These are phyloP conservation scores for Colletotrichum endophyticum DNA, from an alignment of 2,329 filamentous ascomycete genomes.

Conservation along the genomic window DNA sequence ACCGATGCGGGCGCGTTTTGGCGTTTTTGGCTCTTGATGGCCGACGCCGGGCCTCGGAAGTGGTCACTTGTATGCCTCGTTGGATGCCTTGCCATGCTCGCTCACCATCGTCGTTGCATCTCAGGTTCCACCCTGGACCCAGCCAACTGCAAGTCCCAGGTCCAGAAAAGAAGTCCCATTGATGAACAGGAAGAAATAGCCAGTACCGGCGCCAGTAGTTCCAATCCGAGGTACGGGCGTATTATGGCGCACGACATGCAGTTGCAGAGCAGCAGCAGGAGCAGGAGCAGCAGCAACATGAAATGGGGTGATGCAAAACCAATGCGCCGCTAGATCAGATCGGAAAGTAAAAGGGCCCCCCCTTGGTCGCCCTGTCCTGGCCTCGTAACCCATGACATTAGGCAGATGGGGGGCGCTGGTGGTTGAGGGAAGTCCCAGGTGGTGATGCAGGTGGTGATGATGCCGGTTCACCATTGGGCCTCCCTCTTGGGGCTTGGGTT, in stretches of 20 bases:
- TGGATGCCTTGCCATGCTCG: constrained; percentile 6
- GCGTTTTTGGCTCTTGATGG: background rate
- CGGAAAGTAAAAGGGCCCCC: background rate
- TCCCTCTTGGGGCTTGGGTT: background rate
- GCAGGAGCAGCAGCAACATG: background rate
- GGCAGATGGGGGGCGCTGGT: background rate
- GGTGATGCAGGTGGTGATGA: background rate
- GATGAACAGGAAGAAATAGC: background rate
- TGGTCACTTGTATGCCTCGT: background rate
- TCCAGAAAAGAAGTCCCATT: background rate
- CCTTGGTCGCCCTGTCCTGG: background rate
- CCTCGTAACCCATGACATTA: background rate
- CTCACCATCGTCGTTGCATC: constrained; percentile 2
- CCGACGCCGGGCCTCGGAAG: background rate
- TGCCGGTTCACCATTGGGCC: constrained; percentile 2
- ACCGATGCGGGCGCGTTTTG: background rate
- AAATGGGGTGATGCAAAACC: constrained; percentile 12
- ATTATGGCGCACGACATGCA: constrained; percentile 3
- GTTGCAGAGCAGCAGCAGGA: background rate
- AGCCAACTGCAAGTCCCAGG: background rate
- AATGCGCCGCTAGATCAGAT: constrained; percentile 21
- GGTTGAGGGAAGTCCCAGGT: background rate
- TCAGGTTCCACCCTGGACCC: constrained; percentile 7
- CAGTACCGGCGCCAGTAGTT: background rate
- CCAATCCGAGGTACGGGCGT: background rate